phyloP scores from a whole-genome alignment of 306 rosid species.

The Benincasa hispida region DNA sequence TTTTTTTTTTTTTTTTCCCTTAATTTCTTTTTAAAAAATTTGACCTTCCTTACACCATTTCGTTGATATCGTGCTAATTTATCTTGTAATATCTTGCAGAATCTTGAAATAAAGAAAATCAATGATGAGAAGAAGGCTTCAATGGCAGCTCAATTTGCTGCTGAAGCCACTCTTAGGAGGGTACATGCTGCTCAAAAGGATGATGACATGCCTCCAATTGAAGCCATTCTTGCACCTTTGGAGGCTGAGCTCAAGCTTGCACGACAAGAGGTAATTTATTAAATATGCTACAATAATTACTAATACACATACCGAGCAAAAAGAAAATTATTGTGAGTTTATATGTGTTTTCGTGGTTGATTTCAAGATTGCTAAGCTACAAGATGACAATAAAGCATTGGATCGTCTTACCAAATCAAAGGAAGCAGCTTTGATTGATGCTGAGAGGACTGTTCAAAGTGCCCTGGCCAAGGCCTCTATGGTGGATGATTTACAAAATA shows the following conservation, averaged over 20 bases:
- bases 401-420: constrained; percentile 98
- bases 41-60: background rate
- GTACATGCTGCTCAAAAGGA: constrained; percentile 99
- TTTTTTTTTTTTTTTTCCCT: background rate
- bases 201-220: constrained; percentile 99
- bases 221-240: constrained; percentile 96
- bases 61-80: constrained; percentile 2
- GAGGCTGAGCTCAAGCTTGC: constrained; percentile 99
- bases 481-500: constrained; percentile 99
- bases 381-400: constrained; percentile 93
- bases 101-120: constrained; percentile 97
- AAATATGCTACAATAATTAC: background rate
- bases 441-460: constrained; percentile 91
- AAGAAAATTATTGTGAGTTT: background rate
- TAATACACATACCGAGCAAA: background rate
- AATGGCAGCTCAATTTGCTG: constrained; percentile 99
- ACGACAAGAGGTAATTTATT: constrained; percentile 67
- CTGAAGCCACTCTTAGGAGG: constrained; percentile 98
- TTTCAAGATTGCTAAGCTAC: constrained; percentile 89
- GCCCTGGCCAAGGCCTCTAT: constrained; percentile 98
- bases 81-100: constrained; percentile 37
- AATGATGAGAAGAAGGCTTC: constrained; percentile 99
- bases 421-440: constrained; percentile 96
- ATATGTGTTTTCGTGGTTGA: constrained; percentile 6
- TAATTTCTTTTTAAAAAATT: background rate